phyloP scores from a whole-genome alignment of 1,284 basidiomycete species.

The Fomitopsis betulina region DNA sequence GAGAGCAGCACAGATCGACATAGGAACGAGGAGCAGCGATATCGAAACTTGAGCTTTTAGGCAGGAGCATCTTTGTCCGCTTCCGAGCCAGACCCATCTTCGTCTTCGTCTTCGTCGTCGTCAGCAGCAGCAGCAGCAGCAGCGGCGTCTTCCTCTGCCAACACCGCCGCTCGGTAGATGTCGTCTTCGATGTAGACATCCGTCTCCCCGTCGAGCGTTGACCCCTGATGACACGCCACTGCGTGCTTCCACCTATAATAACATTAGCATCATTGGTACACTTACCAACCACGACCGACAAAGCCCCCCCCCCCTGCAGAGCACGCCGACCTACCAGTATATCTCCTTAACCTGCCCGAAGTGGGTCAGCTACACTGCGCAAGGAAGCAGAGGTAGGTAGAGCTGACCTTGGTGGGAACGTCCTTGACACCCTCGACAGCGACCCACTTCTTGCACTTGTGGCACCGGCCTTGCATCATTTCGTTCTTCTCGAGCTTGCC shows the following conservation, averaged over 20 bases:
- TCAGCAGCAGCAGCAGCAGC: too few species aligned
- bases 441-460: slow-evolving; percentile 71
- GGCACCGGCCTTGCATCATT: slow-evolving; percentile 69
- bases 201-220: slow-evolving; percentile 47
- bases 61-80: too few species aligned
- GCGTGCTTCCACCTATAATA: slow-evolving; percentile 75
- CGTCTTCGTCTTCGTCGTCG: too few species aligned
- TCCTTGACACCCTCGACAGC: slow-evolving; percentile 67
- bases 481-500: slow-evolving; percentile 54
- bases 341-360: slow-evolving; percentile 59
- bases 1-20: too few species aligned
- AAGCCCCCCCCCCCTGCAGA: neutral
- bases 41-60: too few species aligned
- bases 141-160: neutral
- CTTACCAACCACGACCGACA: neutral
- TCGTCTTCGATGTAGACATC: slow-evolving; percentile 48
- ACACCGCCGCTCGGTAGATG: slow-evolving; percentile 5
- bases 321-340: slow-evolving; percentile 48
- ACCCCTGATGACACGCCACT: slow-evolving; percentile 60
- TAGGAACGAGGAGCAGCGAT: too few species aligned
- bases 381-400: neutral
- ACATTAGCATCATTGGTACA: neutral
- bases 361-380: neutral
- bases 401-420: slow-evolving; percentile 57
- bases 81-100: too few species aligned